Conservation (phyloP, 768 basidiomycete species). For the Tylopilus vinaceipallidus region DNA sequence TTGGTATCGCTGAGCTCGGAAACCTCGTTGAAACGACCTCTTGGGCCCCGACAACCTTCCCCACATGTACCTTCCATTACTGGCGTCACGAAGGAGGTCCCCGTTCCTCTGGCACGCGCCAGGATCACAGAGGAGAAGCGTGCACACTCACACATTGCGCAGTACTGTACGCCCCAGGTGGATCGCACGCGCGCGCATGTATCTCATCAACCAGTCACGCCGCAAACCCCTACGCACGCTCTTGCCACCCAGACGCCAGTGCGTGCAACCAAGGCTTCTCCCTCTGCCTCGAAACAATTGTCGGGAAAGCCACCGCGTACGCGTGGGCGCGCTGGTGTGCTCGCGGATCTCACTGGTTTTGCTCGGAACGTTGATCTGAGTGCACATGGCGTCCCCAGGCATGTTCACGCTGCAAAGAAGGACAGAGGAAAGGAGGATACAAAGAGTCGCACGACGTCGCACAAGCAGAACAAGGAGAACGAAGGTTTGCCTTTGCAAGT, state of each 20-base stretch:
- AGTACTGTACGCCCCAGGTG: neutral
- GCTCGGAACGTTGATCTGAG: conserved; percentile 31
- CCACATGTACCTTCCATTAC: conserved; percentile 7
- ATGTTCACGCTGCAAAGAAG: conserved; percentile 31
- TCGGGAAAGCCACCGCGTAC: conserved; percentile 28
- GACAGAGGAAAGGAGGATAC: conserved; percentile 23
- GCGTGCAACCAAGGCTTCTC: conserved; percentile 17
- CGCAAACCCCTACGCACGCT: conserved; percentile 7
- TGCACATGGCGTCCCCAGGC: conserved; percentile 29
- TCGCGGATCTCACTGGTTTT: conserved; percentile 41
- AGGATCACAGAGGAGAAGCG: conserved; percentile 7
- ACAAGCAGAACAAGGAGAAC: conserved; percentile 33
- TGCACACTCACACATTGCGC: neutral
- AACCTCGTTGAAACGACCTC: conserved; percentile 25
- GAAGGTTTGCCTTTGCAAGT: conserved; percentile 2
- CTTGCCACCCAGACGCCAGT: conserved; percentile 25
- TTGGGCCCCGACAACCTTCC: conserved; percentile 22
- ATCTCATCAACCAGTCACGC: neutral
- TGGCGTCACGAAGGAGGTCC: neutral
- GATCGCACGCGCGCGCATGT: conserved; percentile 14
- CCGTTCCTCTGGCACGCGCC: neutral
- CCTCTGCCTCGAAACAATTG: conserved; percentile 17
- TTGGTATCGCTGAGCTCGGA: conserved; percentile 16
- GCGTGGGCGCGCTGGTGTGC: conserved; percentile 30
- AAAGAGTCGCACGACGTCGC: conserved; percentile 7